These are phyloP conservation scores for Lasiosphaeris hirsuta DNA, from an alignment of 495 filamentous ascomycete genomes.

Conservation along the genomic window DNA sequence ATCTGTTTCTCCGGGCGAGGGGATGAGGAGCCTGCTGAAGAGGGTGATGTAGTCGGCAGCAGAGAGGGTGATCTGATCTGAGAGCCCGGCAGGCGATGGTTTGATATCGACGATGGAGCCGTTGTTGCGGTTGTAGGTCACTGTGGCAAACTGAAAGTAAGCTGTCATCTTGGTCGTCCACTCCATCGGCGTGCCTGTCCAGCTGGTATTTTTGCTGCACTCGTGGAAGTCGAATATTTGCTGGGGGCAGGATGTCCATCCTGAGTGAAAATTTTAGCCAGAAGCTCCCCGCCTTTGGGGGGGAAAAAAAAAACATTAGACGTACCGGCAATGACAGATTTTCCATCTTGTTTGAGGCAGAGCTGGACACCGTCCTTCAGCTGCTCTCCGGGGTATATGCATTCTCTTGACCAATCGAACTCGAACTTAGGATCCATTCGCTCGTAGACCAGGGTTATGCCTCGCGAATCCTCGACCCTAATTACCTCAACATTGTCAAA, in stretches of 20 bases:
- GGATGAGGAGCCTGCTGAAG: conserved; percentile 2
- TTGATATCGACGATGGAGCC: conserved; percentile 12
- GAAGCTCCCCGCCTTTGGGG: no score
- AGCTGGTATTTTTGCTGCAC: conserved; percentile 6
- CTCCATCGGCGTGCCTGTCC: conserved; percentile 5
- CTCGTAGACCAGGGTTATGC: conserved; percentile 8
- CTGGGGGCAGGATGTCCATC: conserved; percentile 14
- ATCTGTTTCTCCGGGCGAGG: background rate
- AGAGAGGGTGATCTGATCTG: background rate
- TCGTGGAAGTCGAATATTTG: background rate
- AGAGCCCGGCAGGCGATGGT: background rate
- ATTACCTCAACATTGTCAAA: conserved; percentile 14
- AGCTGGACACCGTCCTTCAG: conserved; percentile 13
- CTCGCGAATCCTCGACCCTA: conserved; percentile 10
- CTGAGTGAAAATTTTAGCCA: background rate
- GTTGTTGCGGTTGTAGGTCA: conserved; percentile 16
- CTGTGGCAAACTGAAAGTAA: conserved; percentile 3
- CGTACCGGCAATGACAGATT: conserved; percentile 7
- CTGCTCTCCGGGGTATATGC: background rate
- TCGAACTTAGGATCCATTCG: background rate
- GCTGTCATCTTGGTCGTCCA: conserved; percentile 14
- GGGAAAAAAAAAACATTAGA: background rate
- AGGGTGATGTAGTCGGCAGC: conserved; percentile 2
- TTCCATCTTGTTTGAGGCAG: conserved; percentile 4
- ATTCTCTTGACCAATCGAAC: background rate